Evolutionary conservation across 345 rosid genomes (phyloP).

Genomic region (Clausena lansium): DNA sequence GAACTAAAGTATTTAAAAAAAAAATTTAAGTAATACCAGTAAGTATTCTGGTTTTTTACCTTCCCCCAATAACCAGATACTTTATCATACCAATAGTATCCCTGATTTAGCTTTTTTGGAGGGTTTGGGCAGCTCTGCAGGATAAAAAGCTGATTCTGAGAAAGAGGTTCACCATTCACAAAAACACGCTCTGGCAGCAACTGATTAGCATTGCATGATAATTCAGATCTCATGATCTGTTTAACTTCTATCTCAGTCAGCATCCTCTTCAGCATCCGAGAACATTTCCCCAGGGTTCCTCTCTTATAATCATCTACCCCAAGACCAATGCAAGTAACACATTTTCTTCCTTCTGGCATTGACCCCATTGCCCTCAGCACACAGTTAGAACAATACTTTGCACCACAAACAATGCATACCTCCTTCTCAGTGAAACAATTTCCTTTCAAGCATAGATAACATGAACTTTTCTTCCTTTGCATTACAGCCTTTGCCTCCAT

Average conservation of each 20-base stretch:
- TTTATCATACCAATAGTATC: slow-evolving; percentile 85
- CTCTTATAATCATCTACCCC: slow-evolving; percentile 62
- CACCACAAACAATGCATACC: slow-evolving; percentile 79
- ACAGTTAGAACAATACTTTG: slow-evolving; percentile 71
- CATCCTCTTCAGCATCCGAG: slow-evolving; percentile 53
- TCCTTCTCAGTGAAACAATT: slow-evolving; percentile 70
- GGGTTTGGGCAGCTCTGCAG: slow-evolving; percentile 66
- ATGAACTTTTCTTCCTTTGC: slow-evolving; percentile 69
- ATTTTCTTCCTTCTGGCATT: slow-evolving; percentile 97
- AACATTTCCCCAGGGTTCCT: slow-evolving; percentile 55
- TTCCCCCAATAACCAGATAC: slow-evolving; percentile 88
- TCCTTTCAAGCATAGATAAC: slow-evolving; percentile 74
- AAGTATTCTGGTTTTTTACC: slow-evolving; percentile 43
- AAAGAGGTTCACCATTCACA: slow-evolving; percentile 57
- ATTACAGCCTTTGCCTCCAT: slow-evolving; percentile 59
- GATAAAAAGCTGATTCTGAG: slow-evolving; percentile 39
- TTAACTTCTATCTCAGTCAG: slow-evolving; percentile 49
- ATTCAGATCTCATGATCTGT: slow-evolving; percentile 59
- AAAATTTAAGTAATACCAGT: background rate
- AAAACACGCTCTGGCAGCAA: slow-evolving; percentile 58
- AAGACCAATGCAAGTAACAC: slow-evolving; percentile 64
- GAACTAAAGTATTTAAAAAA: background rate
- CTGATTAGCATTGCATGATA: slow-evolving; percentile 58
- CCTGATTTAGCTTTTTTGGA: slow-evolving; percentile 72
- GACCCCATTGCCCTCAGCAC: slow-evolving; percentile 90